Conservation (phyloP, 129 eudicot genomes). For the Kitagawia praeruptora region DNA sequence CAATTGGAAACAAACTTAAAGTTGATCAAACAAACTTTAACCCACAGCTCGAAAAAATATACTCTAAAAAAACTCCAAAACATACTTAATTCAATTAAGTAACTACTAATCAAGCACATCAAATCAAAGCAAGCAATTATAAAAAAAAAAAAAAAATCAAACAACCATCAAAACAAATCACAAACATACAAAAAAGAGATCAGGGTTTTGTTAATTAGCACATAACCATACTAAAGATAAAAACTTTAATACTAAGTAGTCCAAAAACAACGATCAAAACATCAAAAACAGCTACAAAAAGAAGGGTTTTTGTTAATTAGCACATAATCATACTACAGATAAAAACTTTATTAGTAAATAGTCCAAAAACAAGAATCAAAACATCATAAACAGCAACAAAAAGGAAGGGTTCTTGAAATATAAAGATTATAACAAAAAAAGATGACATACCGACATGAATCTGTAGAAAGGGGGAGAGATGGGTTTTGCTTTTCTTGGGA, state of each 20-base stretch:
- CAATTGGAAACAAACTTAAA: no score
- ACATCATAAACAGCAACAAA: neutral
- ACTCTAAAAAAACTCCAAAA: neutral
- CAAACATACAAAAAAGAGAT: neutral
- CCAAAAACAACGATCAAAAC: neutral
- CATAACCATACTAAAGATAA: neutral
- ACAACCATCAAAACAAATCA: neutral
- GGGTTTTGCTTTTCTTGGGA: neutral
- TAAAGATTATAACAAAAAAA: neutral
- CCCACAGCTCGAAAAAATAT: neutral
- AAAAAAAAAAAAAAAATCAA: neutral
- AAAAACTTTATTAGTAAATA: neutral
- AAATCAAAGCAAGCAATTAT: neutral
- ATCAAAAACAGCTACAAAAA: no score
- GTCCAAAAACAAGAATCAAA: neutral
- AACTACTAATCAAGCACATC: neutral
- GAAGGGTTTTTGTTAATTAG: neutral
- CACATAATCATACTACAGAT: neutral
- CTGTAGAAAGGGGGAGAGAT: constrained; percentile 13
- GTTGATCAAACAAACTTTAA: neutral
- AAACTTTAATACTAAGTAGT: neutral
- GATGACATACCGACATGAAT: constrained; percentile 57
- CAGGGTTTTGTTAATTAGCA: neutral
- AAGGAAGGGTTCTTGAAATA: neutral
- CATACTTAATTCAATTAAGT: neutral